These are phyloP conservation scores for Hyaloscypha hepaticicola DNA, from an alignment of 495 filamentous ascomycete genomes.

Conservation along the genomic window DNA sequence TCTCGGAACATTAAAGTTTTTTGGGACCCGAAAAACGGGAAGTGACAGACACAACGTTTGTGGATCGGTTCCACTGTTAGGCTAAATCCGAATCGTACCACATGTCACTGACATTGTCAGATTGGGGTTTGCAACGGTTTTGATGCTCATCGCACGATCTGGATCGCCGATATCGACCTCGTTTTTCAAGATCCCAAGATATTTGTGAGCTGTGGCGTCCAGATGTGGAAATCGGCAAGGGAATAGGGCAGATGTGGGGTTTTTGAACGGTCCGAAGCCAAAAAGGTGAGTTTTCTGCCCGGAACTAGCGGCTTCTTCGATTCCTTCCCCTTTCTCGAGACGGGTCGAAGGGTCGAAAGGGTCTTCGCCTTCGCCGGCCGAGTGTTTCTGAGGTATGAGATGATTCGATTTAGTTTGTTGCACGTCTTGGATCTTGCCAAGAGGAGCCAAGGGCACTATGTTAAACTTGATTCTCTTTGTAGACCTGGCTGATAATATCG, in stretches of 20 bases:
- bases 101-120: not conserved
- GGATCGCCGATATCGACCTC: not conserved
- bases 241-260: not conserved
- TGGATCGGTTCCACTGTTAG: not conserved
- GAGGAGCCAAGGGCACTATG: too few species aligned
- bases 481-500: too few species aligned
- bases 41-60: not conserved
- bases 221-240: not conserved
- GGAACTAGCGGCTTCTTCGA: not conserved
- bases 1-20: too few species aligned
- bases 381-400: too few species aligned
- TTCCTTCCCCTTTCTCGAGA: not conserved
- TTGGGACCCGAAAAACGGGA: too few species aligned
- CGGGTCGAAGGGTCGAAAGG: not conserved
- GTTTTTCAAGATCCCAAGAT: not conserved
- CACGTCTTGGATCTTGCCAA: too few species aligned
- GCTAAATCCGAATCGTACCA: not conserved
- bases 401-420: too few species aligned
- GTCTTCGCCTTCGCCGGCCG: not conserved
- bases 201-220: not conserved
- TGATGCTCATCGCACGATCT: not conserved
- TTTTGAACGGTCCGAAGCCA: not conserved
- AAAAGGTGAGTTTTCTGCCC: not conserved
- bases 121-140: not conserved
- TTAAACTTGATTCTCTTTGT: too few species aligned